Base-by-base conservation (phyloP, 2,329 filamentous ascomycete genomes). In the Aaosphaeria pasadenensis region DNA sequence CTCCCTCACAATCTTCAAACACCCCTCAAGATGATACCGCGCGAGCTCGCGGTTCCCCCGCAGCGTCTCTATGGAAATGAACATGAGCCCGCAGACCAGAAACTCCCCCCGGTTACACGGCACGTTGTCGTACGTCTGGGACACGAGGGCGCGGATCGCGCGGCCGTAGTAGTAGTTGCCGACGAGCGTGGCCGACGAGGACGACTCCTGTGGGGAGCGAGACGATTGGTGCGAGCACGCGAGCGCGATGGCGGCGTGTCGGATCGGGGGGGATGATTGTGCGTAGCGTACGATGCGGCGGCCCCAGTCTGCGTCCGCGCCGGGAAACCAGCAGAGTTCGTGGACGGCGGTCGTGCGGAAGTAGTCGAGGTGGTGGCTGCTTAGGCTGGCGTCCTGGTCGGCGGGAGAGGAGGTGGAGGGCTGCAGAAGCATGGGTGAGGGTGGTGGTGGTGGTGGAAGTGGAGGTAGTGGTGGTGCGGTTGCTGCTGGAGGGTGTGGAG, bases 331-430 rank as follows among this genome's bases (percentile, higher is more conserved):
- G 5, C 50, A 55, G 5, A 55, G 49, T 29, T 56, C 48, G 44
- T 52, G 47, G 5, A 53, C 51, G 31, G 53, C 51, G 11, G 50
- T 43, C 1, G 43, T 39, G 11, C 53, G 53, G 42, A 57, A 57
- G 39, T 55, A 57, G 30, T 57, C 55, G 36, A 57, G 55, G 45
- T 52, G 53, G 9, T 47, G 55, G 36, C 53, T 47, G 31, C 47
- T 55, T 40, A 45, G 42, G 38, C 55, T 53, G 30, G 55, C 53
- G 43, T 55, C 55, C 39, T 55, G 55, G n/a, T 50, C 55, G 46
- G 55, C 55, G 2, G 50, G 47, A 3, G 52, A 29, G 33, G 33
- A n/a, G 2, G 50, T 48, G 4, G 52, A 29, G 33, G 33, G 33
- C n/a, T 36, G 33, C 17, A 24, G 17, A 24, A 24, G 31, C 47